Percentiles rank a stretch among this genome's conserved stretches.
These are phyloP conservation scores for Lenwebbia sp. DNA, from an alignment of 345 rosid genomes.

Conservation along the genomic window DNA sequence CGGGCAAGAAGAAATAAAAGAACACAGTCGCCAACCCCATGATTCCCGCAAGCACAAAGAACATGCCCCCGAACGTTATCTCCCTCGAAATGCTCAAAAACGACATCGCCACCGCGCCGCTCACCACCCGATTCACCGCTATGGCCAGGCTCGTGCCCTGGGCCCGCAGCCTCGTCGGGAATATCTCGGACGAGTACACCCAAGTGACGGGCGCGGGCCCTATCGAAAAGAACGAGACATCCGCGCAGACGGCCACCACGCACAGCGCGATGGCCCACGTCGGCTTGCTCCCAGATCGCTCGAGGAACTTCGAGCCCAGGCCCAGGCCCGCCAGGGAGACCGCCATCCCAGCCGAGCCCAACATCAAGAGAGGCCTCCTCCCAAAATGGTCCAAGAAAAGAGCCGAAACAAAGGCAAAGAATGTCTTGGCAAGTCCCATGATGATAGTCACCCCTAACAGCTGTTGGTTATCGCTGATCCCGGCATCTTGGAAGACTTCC, in stretches of 20 bases:
- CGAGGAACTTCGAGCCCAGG: not conserved
- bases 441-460: conserved; percentile 35
- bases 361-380: conserved; percentile 36
- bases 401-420: conserved; percentile 36
- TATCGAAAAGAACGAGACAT: conserved; percentile 58
- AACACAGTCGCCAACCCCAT: conserved; percentile 38
- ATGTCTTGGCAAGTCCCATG: conserved; percentile 31
- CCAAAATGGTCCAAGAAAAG: conserved; percentile 38
- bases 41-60: conserved; percentile 41
- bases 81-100: conserved; percentile 29
- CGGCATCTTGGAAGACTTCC: conserved; percentile 33
- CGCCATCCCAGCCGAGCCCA: conserved; percentile 37
- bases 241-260: conserved; percentile 20
- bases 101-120: conserved; percentile 67
- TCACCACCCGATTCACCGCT: conserved; percentile 58
- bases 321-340: conserved; percentile 6
- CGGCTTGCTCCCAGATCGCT: not conserved
- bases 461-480: conserved; percentile 27
- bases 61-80: conserved; percentile 51
- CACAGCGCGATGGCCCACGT: not conserved
- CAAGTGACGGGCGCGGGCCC: conserved; percentile 81
- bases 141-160: conserved; percentile 55
- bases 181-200: conserved; percentile 81
- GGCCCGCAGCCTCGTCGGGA: conserved; percentile 57
- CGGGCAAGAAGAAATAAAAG: conserved; percentile 52